Percentiles rank a stretch among this genome's conserved stretches.
phyloP scores from a whole-genome alignment of 345 rosid genomes.

The Eucalyptus guilfoylei region DNA sequence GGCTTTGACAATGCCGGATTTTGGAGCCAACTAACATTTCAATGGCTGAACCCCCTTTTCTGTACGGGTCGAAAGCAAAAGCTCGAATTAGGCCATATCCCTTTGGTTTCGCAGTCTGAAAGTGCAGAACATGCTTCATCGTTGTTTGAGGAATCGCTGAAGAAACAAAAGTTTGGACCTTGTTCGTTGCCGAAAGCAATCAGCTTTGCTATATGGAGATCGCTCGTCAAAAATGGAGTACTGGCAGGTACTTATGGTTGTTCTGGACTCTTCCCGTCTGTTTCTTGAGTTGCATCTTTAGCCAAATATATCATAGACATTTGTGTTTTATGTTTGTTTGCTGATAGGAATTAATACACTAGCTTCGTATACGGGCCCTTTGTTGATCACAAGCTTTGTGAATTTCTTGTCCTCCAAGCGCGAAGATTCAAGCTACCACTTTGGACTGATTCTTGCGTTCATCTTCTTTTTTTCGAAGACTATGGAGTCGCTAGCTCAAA shows the following conservation, averaged over 20 bases:
- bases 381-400: slow-evolving; percentile 55
- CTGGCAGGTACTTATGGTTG: slow-evolving; percentile 35
- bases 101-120: slow-evolving; percentile 43
- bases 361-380: slow-evolving; percentile 52
- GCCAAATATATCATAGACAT: neutral
- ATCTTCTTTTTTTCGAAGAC: slow-evolving; percentile 54
- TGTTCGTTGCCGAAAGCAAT: slow-evolving; percentile 25
- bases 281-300: neutral
- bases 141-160: slow-evolving; percentile 32
- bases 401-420: slow-evolving; percentile 26
- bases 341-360: slow-evolving; percentile 35
- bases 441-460: slow-evolving; percentile 40
- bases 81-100: slow-evolving; percentile 36
- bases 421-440: slow-evolving; percentile 11
- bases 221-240: slow-evolving; percentile 39
- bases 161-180: slow-evolving; percentile 15
- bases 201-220: slow-evolving; percentile 22
- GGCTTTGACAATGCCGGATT: slow-evolving; percentile 23
- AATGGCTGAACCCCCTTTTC: slow-evolving; percentile 53
- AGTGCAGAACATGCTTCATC: slow-evolving; percentile 35
- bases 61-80: slow-evolving; percentile 21
- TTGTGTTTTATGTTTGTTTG: neutral
- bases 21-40: slow-evolving; percentile 34
- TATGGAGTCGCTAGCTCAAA: slow-evolving; percentile 44
- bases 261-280: neutral